Conservation (phyloP, 2,329 filamentous ascomycete genomes). For the Fusarium begoniae region DNA sequence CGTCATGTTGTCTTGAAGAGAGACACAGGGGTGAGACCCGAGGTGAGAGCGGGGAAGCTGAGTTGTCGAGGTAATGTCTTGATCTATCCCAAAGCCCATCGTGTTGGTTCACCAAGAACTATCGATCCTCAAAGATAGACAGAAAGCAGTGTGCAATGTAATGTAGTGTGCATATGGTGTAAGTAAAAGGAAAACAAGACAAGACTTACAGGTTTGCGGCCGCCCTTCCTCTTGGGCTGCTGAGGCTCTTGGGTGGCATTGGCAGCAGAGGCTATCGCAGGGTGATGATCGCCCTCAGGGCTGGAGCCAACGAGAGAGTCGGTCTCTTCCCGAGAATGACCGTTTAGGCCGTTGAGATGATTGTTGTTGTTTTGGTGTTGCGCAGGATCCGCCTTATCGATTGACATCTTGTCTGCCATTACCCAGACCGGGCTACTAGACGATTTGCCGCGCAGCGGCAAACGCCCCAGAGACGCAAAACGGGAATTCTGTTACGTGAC, state of each 20-base stretch:
- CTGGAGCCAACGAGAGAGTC: conserved; percentile 70
- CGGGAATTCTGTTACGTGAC: conserved; percentile 48
- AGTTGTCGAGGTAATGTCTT: not conserved
- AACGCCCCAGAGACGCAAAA: conserved; percentile 50
- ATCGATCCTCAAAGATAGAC: not conserved
- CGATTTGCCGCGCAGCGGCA: conserved; percentile 51
- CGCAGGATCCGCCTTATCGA: conserved; percentile 61
- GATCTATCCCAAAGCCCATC: not conserved
- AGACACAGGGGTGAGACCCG: not conserved
- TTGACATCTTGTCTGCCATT: conserved; percentile 75
- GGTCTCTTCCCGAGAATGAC: conserved; percentile 61
- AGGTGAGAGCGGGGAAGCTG: conserved; percentile 9
- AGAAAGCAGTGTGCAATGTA: not conserved
- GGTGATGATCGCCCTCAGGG: conserved; percentile 62
- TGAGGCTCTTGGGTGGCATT: conserved; percentile 60
- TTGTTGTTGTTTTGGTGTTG: conserved; percentile 47
- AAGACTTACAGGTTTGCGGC: conserved; percentile 89
- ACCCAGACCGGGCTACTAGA: conserved; percentile 46
- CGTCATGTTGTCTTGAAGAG: conserved; percentile 14
- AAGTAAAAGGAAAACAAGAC: conserved; percentile 7
- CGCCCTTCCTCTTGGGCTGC: conserved; percentile 94
- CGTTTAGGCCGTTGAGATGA: conserved; percentile 47
- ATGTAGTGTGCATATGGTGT: not conserved
- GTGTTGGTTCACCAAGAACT: not conserved
- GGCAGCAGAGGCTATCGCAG: conserved; percentile 45